A percentile compares a stretch with the other conserved stretches of the same genome.
phyloP scores from a whole-genome alignment of 2,329 filamentous ascomycete genomes.

The Pseudomassariella vexata region DNA sequence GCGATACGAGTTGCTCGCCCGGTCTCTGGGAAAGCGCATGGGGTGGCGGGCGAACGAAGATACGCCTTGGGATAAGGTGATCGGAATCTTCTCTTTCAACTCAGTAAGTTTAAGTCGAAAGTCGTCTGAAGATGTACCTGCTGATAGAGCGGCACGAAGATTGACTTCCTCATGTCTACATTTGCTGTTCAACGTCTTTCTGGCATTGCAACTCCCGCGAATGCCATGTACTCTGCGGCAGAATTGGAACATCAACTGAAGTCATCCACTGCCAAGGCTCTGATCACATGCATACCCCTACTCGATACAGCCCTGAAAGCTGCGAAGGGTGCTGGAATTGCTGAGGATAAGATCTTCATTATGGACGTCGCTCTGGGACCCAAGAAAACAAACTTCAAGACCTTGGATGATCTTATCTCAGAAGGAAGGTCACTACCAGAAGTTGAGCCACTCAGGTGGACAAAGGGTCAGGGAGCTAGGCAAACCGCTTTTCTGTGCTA shows the following conservation, averaged over 20 bases:
- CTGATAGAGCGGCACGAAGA: slow-evolving; percentile 20
- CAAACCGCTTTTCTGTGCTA: slow-evolving; percentile 68
- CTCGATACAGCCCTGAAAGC: slow-evolving; percentile 58
- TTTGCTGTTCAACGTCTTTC: slow-evolving; percentile 66
- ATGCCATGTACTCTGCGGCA: slow-evolving; percentile 60
- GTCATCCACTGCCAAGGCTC: slow-evolving; percentile 55
- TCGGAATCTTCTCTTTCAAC: slow-evolving; percentile 67
- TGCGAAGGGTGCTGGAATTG: slow-evolving; percentile 53
- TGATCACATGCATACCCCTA: slow-evolving; percentile 65
- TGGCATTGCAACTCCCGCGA: slow-evolving; percentile 63
- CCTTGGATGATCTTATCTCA: slow-evolving; percentile 55
- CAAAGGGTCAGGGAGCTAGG: slow-evolving; percentile 52
- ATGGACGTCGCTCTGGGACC: slow-evolving; percentile 39
- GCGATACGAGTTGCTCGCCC: slow-evolving; percentile 59
- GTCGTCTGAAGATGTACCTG: too few species aligned
- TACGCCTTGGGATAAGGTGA: slow-evolving; percentile 71
- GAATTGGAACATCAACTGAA: slow-evolving; percentile 65
- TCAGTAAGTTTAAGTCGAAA: slow-evolving; percentile 41
- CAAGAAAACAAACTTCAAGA: slow-evolving; percentile 48
- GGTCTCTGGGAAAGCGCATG: slow-evolving; percentile 59
- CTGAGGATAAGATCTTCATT: slow-evolving; percentile 57
- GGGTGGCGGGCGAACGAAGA: slow-evolving; percentile 65
- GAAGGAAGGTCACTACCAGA: slow-evolving; percentile 45
- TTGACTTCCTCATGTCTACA: slow-evolving; percentile 61
- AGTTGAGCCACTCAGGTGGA: slow-evolving; percentile 48